Percentiles rank a stretch among this genome's conserved stretches.
Conservation (phyloP, 306 rosid genomes). For the Corylus americana region DNA sequence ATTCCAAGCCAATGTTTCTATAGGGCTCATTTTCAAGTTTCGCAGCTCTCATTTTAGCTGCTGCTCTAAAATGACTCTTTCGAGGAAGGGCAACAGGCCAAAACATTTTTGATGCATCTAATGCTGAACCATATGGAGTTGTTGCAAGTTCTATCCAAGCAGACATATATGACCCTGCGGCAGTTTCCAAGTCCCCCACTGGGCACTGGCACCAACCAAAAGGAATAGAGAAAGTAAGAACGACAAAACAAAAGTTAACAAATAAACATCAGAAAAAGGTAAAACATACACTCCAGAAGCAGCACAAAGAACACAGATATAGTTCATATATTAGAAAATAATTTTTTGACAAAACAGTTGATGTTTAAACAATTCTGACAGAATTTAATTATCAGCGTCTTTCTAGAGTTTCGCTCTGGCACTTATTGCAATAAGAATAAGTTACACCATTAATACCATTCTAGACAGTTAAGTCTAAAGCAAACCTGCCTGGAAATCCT, state of each 20-base stretch:
- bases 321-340: background rate
- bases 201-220: slow-evolving; percentile 54
- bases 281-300: background rate
- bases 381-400: background rate
- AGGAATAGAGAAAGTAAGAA: background rate
- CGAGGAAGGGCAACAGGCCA: slow-evolving; percentile 96
- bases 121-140: slow-evolving; percentile 84
- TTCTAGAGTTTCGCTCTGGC: background rate
- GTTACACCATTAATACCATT: background rate
- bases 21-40: slow-evolving; percentile 70
- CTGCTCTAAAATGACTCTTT: slow-evolving; percentile 91
- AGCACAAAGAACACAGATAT: background rate
- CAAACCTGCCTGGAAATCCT: background rate
- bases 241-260: background rate
- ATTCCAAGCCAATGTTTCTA: slow-evolving; percentile 54
- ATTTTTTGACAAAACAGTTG: background rate
- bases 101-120: slow-evolving; percentile 88
- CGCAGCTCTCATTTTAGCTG: slow-evolving; percentile 97
- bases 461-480: background rate
- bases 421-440: background rate
- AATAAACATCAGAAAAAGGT: background rate
- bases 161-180: slow-evolving; percentile 58
- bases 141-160: slow-evolving; percentile 90
- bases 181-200: slow-evolving; percentile 67
- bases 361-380: background rate